Percentiles rank a stretch among this genome's conserved stretches.
Conservation (phyloP, 257 asterid genomes). For the Catharanthus roseus region DNA sequence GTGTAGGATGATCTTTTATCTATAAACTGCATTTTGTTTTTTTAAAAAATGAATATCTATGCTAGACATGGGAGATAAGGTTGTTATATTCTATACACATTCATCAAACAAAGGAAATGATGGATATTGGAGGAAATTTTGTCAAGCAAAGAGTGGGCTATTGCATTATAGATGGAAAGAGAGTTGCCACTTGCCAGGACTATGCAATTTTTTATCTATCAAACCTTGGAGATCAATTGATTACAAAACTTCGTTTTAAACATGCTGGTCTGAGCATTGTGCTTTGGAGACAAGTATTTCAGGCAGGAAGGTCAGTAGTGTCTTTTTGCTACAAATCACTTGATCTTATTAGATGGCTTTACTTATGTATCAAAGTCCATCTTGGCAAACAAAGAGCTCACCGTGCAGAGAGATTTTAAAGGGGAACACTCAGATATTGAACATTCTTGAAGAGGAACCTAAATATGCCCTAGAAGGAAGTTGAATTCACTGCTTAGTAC, state of each 20-base stretch:
- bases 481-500: neutral
- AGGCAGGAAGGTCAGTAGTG: no score
- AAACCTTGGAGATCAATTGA: neutral
- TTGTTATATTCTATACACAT: neutral
- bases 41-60: no score
- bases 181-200: neutral
- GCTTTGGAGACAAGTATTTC: neutral
- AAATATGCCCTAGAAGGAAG: slow-evolving; percentile 1
- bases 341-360: neutral
- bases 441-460: neutral
- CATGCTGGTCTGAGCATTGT: neutral
- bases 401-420: neutral
- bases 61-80: neutral
- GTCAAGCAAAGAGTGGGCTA: neutral
- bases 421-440: neutral
- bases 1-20: neutral
- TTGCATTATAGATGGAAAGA: neutral
- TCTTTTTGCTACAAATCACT: neutral
- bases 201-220: no score
- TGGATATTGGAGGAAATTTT: neutral
- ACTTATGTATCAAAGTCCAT: neutral
- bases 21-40: no score
- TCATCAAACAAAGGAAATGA: neutral
- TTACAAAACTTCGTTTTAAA: neutral
- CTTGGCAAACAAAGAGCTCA: neutral